Percentiles rank a stretch among this genome's conserved stretches.
Conservation (phyloP, 2,329 filamentous ascomycete genomes). For the Fusarium transvaalense region DNA sequence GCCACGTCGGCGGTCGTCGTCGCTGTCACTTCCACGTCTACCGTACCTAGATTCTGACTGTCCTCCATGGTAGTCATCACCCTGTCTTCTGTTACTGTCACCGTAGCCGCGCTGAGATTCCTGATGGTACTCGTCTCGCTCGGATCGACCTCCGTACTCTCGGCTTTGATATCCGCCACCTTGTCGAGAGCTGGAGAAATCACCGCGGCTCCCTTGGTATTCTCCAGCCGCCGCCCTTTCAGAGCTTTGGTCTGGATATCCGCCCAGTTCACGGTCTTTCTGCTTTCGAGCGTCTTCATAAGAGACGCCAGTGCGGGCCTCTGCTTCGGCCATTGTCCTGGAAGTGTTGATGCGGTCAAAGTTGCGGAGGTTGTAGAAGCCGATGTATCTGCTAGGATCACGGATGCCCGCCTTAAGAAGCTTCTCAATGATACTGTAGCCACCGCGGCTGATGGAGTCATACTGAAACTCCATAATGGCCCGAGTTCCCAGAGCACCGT, state of each 20-base stretch:
- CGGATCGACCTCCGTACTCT: conserved; percentile 13
- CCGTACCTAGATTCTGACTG: conserved; percentile 1
- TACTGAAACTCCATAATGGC: conserved; percentile 94
- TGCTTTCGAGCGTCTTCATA: conserved; percentile 76
- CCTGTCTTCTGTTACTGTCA: conserved; percentile 2
- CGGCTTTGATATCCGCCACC: conserved; percentile 18
- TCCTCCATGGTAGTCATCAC: conserved; percentile 21
- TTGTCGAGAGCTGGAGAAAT: conserved; percentile 16
- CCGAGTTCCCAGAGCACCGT: conserved; percentile 79
- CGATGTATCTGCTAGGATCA: conserved; percentile 78
- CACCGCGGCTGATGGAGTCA: conserved; percentile 80
- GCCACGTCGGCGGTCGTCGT: not conserved
- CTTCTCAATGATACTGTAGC: conserved; percentile 80
- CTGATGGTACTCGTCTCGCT: conserved; percentile 6
- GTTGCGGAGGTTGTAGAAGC: conserved; percentile 87
- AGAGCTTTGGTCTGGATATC: conserved; percentile 53
- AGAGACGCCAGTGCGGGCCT: conserved; percentile 72
- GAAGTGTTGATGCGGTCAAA: conserved; percentile 86
- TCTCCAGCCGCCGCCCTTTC: conserved; percentile 22
- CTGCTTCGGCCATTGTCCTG: conserved; percentile 69
- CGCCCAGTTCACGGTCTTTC: conserved; percentile 70
- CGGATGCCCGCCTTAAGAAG: conserved; percentile 76
- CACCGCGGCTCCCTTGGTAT: conserved; percentile 26
- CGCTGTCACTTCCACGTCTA: not conserved
- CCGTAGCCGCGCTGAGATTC: conserved; percentile 7